These are phyloP conservation scores for Plantago elongata DNA, from an alignment of 257 asterid species.

Conservation along the genomic window DNA sequence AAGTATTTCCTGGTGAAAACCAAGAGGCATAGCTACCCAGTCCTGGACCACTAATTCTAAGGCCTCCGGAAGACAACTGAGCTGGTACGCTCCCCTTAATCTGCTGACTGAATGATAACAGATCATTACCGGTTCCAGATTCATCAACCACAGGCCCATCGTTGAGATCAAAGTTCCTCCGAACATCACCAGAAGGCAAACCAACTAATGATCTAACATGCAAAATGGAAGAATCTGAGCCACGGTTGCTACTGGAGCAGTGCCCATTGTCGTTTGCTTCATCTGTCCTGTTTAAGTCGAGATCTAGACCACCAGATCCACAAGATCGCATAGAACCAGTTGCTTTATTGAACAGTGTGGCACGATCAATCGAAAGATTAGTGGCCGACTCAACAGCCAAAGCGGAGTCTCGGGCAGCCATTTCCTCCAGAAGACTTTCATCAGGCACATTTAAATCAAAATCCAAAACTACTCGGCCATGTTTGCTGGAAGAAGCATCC, in stretches of 20 bases:
- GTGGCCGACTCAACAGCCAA: slow-evolving; percentile 22
- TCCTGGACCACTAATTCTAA: slow-evolving; percentile 31
- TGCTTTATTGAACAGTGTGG: slow-evolving; percentile 21
- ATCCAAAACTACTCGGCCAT: slow-evolving; percentile 37
- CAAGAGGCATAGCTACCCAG: slow-evolving; percentile 62
- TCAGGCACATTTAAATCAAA: slow-evolving; percentile 53
- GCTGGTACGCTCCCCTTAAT: slow-evolving; percentile 34
- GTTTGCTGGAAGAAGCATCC: slow-evolving; percentile 23
- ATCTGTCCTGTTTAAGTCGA: slow-evolving; percentile 38
- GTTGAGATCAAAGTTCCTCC: slow-evolving; percentile 48
- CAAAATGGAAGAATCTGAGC: slow-evolving; percentile 21
- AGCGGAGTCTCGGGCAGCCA: slow-evolving; percentile 32
- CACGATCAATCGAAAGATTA: slow-evolving; percentile 19
- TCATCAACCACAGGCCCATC: slow-evolving; percentile 48
- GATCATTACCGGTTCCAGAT: slow-evolving; percentile 20
- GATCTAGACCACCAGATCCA: slow-evolving; percentile 32
- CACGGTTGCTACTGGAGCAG: slow-evolving; percentile 32
- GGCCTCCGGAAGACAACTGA: slow-evolving; percentile 43
- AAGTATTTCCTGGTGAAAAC: slow-evolving; percentile 61
- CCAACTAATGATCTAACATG: slow-evolving; percentile 23
- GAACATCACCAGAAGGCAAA: slow-evolving; percentile 28
- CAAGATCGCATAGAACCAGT: slow-evolving; percentile 27
- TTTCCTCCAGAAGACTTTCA: slow-evolving; percentile 44
- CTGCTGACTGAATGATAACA: slow-evolving; percentile 22
- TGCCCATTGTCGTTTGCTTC: slow-evolving; percentile 30